These are phyloP conservation scores for Pichia sp. DNA, from an alignment of 1,139 yeast species.

Conservation along the genomic window DNA sequence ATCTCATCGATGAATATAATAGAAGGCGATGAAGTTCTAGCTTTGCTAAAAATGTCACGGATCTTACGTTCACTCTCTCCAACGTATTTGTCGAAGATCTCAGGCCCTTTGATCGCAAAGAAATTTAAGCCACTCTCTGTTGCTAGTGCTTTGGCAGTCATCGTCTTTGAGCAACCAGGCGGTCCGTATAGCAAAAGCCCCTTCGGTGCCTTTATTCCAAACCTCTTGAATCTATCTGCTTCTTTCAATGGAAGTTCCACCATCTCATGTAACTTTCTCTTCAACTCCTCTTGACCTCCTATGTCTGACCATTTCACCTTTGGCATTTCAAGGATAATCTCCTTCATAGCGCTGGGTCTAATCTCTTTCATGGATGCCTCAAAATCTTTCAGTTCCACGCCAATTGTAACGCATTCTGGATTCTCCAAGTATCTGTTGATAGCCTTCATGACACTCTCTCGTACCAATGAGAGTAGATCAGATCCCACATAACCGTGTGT, in stretches of 20 bases:
- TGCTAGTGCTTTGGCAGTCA: slow-evolving; percentile 92
- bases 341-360: slow-evolving; percentile 96
- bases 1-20: slow-evolving; percentile 93
- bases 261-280: slow-evolving; percentile 75
- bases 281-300: slow-evolving; percentile 87
- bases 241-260: slow-evolving; percentile 89
- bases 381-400: slow-evolving; percentile 43
- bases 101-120: slow-evolving; percentile 93
- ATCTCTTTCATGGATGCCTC: slow-evolving; percentile 66
- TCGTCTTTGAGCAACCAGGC: slow-evolving; percentile 93
- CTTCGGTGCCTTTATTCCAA: slow-evolving; percentile 88
- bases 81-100: slow-evolving; percentile 85
- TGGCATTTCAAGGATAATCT: slow-evolving; percentile 89
- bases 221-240: slow-evolving; percentile 59
- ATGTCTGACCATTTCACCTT: slow-evolving; percentile 91
- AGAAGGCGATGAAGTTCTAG: slow-evolving; percentile 89
- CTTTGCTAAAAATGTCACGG: slow-evolving; percentile 83
- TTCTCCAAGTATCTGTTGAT: slow-evolving; percentile 42
- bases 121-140: slow-evolving; percentile 92
- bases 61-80: slow-evolving; percentile 91
- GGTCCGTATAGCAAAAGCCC: slow-evolving; percentile 92
- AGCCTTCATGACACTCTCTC: slow-evolving; percentile 85
- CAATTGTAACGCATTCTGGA: slow-evolving; percentile 5
- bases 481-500: slow-evolving; percentile 83
- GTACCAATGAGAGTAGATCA: slow-evolving; percentile 76